Evolutionary conservation across 2,329 filamentous ascomycete genomes (phyloP), one percentile per base, ranked within the genome.

Genomic region (Coniochaeta pulveracea): DNA sequence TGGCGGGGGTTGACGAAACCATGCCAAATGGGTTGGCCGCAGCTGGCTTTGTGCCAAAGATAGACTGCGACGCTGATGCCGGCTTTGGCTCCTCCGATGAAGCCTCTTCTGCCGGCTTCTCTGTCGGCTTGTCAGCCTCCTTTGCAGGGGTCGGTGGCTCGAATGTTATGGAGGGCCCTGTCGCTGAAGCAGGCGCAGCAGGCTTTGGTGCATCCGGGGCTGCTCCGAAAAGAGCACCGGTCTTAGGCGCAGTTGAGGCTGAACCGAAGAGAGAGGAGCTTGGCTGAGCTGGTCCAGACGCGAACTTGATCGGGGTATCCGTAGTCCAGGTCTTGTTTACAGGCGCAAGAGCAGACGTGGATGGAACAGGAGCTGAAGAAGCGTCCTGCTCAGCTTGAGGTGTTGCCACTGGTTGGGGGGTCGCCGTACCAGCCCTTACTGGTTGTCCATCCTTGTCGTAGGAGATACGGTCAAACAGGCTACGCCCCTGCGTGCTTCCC

Each of bases 401-500:
- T 58, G 47, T 55, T 58, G 11, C 60, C 59, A 44, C 60, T 57
- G 42, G 34, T n/a, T 54, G 53, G 24, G 51, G 47, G 19, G 54
- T 51, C 27, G 50, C 43, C 34, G 59, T 47, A 19, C 28, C 28
- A 14, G 28, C 28, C 17, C 66, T 60, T 3, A 71, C 48, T 11
- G 66, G 63, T 36, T 72, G 60, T 2, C 68, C 67, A 39, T 69
- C 60, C 12, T 47, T 55, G 29, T 58, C 64, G 48, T 62, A 68
- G 5, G 60, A 65, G 6, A 75, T 60, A 21, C 71, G 65, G 24
- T 73, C 70, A 41, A 74, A 74, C 10, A 75, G 46, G 47, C 70
- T 73, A 28, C 60, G 58, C 14, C 58, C 61, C 15, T 64, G 56
- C 3, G 58, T 61, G 37, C 56, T 59, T 26, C 65, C 63, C 4